phyloP scores from a whole-genome alignment of 352 stramenopile genomes.

The Thraustotheca clavata region DNA sequence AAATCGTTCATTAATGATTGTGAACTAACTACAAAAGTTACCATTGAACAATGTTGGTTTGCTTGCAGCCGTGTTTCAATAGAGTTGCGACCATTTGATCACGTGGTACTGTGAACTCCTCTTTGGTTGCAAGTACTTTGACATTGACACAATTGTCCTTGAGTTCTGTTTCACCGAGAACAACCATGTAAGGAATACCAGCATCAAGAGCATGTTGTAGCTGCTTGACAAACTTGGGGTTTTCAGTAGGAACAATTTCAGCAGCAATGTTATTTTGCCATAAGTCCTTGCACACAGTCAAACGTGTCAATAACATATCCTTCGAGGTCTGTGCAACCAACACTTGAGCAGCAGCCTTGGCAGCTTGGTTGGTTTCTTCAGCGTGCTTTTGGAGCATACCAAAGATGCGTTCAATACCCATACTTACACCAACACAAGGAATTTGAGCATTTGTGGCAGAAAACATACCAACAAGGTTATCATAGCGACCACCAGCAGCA shows the following conservation, averaged over 20 bases:
- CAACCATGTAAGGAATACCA: slow-evolving; percentile 96
- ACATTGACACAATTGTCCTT: slow-evolving; percentile 92
- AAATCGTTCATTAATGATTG: too few relatives aligned
- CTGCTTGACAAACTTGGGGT: slow-evolving; percentile 97
- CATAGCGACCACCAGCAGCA: slow-evolving; percentile 95
- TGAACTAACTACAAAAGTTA: too few relatives aligned
- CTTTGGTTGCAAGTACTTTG: slow-evolving; percentile 92
- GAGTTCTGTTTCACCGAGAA: slow-evolving; percentile 95
- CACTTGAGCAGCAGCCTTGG: slow-evolving; percentile 68
- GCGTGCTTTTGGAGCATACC: slow-evolving; percentile 94
- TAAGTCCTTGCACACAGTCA: slow-evolving; percentile 75
- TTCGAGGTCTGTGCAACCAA: slow-evolving; percentile 90
- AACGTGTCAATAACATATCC: slow-evolving; percentile 43
- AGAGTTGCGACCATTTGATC: slow-evolving; percentile 67
- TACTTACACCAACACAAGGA: slow-evolving; percentile 96
- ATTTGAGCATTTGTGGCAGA: slow-evolving; percentile 91
- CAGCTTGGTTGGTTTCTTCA: slow-evolving; percentile 40
- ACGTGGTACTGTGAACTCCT: slow-evolving; percentile 78
- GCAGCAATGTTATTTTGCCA: slow-evolving; percentile 91
- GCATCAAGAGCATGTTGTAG: slow-evolving; percentile 92
- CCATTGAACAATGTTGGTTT: slow-evolving; percentile 31
- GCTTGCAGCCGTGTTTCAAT: slow-evolving; percentile 53
- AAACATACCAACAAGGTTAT: slow-evolving; percentile 98
- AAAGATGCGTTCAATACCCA: slow-evolving; percentile 98
- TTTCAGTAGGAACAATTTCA: slow-evolving; percentile 93